Evolutionary conservation across 805 yeast species (phyloP).

Genomic region (Nakazawaea peltata): DNA sequence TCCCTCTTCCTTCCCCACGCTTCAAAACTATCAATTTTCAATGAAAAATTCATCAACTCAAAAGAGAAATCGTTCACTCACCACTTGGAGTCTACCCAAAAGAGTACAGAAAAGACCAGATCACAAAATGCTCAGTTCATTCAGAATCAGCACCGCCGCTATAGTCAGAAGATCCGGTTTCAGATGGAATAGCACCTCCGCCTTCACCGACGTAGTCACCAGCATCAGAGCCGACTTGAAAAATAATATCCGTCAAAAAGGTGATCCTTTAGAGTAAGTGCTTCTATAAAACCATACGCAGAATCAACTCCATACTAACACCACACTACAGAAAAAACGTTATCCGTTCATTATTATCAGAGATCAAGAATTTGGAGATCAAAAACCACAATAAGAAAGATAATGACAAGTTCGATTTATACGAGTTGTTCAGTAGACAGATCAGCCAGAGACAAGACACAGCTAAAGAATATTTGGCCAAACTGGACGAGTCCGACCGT

Average conservation of each 20-base stretch:
- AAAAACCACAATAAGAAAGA: slow-evolving; percentile 17
- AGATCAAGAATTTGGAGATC: slow-evolving; percentile 30
- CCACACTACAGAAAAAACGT: slow-evolving; percentile 23
- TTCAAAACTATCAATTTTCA: too few relatives aligned
- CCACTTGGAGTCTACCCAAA: too few relatives aligned
- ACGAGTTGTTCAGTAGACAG: slow-evolving; percentile 27
- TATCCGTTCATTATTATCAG: slow-evolving; percentile 29
- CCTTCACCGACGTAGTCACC: slow-evolving; percentile 18
- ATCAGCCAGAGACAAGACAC: slow-evolving; percentile 31
- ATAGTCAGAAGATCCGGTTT: too few relatives aligned
- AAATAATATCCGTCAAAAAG: slow-evolving; percentile 23
- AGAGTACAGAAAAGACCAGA: too few relatives aligned
- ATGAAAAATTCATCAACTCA: too few relatives aligned
- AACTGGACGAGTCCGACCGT: slow-evolving; percentile 29
- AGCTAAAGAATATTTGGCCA: slow-evolving; percentile 27
- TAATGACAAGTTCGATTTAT: slow-evolving; percentile 23
- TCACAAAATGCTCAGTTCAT: too few relatives aligned
- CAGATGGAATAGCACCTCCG: too few relatives aligned
- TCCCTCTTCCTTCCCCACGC: too few relatives aligned
- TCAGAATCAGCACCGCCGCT: too few relatives aligned
- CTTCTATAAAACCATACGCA: too few relatives aligned
- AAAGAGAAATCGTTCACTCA: too few relatives aligned
- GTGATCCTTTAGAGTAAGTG: slow-evolving; percentile 22
- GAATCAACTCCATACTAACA: neutral
- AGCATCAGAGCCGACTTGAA: slow-evolving; percentile 25